These are phyloP conservation scores for Viola odorata DNA, from an alignment of 345 rosid genomes.

Conservation along the genomic window DNA sequence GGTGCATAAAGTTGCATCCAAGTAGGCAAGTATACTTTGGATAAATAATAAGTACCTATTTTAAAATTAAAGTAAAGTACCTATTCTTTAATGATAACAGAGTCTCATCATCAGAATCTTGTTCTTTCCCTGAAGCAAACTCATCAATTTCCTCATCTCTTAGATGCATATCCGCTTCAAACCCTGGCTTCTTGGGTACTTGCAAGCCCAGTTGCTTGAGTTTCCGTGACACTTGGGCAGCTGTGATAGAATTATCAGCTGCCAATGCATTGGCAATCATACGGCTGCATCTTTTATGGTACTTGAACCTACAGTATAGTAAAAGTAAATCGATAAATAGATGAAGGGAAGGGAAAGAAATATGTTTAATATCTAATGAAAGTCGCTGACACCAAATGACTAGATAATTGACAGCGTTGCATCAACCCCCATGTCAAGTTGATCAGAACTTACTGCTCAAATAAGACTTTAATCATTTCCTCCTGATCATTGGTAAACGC, in stretches of 20 bases:
- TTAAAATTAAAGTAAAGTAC: conserved; percentile 26
- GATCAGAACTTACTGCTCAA: conserved; percentile 66
- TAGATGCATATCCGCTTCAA: conserved; percentile 35
- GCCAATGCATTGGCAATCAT: conserved; percentile 74
- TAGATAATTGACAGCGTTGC: background rate
- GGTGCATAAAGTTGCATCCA: no score
- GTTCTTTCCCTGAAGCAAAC: conserved; percentile 21
- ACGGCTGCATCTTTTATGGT: conserved; percentile 60
- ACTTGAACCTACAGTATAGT: conserved; percentile 54
- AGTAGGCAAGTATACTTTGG: background rate
- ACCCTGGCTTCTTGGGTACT: conserved; percentile 36
- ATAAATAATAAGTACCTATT: background rate
- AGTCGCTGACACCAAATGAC: background rate
- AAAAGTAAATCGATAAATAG: conserved; percentile 1
- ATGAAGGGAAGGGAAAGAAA: background rate
- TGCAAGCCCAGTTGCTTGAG: conserved; percentile 77
- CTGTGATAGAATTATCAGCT: conserved; percentile 47
- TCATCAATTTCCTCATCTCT: conserved; percentile 46
- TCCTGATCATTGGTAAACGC: conserved; percentile 77
- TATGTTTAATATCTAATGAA: background rate
- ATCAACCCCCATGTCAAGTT: background rate
- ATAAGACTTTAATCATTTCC: conserved; percentile 55
- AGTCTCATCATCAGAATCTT: conserved; percentile 55
- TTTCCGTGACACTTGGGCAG: conserved; percentile 73
- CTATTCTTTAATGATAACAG: conserved; percentile 56